Evolutionary conservation across 805 yeast species (phyloP).

Genomic region (Monosporozyma aerobia): DNA sequence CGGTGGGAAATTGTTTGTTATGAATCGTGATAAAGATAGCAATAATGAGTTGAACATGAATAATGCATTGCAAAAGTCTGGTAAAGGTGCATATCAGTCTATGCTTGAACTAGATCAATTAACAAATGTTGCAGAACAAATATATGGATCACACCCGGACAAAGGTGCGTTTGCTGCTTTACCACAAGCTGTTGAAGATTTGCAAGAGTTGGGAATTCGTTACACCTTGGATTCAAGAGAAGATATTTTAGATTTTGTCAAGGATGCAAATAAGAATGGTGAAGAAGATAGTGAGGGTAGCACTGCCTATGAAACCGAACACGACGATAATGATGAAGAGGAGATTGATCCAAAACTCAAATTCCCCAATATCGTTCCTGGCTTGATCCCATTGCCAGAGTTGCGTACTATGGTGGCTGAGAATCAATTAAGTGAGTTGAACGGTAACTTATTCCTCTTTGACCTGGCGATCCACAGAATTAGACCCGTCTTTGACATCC

Average conservation of each 20-base stretch:
- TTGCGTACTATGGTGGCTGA: conserved; percentile 30
- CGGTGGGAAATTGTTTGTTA: conserved; percentile 22
- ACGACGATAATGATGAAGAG: conserved; percentile 3
- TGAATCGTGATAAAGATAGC: conserved; percentile 4
- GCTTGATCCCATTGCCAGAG: conserved; percentile 41
- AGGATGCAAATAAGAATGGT: neutral
- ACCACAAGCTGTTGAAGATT: neutral
- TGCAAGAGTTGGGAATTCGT: neutral
- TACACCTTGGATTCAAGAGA: neutral
- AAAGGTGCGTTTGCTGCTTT: conserved; percentile 21
- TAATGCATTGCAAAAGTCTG: conserved; percentile 1
- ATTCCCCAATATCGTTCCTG: conserved; percentile 42
- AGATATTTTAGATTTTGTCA: neutral
- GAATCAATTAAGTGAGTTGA: conserved; percentile 20
- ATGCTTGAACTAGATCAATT: neutral
- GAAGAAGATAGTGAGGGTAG: neutral
- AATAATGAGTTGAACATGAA: conserved; percentile 3
- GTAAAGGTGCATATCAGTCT: neutral
- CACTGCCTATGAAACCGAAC: neutral
- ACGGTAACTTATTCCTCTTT: conserved; percentile 18
- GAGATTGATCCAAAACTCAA: neutral
- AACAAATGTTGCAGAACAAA: conserved; percentile 28
- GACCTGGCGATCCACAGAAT: conserved; percentile 19
- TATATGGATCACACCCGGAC: conserved; percentile 30
- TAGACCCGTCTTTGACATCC: conserved; percentile 18